A percentile compares a stretch with the other conserved stretches of the same genome.
These are phyloP conservation scores for Pilobolus umbonatus DNA, from an alignment of 192 early-diverging fungal genomes.

Conservation along the genomic window DNA sequence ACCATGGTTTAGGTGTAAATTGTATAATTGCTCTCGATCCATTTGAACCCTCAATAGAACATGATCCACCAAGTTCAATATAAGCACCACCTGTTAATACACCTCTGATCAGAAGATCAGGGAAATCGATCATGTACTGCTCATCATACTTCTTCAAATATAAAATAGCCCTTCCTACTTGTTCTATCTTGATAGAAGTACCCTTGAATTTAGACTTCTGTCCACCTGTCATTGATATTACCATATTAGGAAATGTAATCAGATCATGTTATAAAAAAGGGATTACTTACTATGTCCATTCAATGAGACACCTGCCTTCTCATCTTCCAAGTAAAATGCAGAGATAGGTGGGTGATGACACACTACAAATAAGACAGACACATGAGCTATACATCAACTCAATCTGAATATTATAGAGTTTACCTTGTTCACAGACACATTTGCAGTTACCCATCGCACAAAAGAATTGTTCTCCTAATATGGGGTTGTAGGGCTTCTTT, in stretches of 20 bases:
- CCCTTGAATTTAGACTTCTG: constrained; percentile 63
- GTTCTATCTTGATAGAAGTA: constrained; percentile 57
- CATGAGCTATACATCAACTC: not conserved
- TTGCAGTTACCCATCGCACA: constrained; percentile 51
- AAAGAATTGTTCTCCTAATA: constrained; percentile 61
- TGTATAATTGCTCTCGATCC: constrained; percentile 53
- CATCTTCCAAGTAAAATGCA: constrained; percentile 64
- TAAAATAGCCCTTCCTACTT: constrained; percentile 58
- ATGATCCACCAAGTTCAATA: constrained; percentile 57
- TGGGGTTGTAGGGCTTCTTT: constrained; percentile 69
- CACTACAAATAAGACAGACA: constrained; percentile 29
- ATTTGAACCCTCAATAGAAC: constrained; percentile 51
- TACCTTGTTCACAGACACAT: constrained; percentile 58
- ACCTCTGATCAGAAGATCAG: constrained; percentile 56
- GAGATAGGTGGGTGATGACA: constrained; percentile 71
- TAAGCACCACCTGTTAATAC: constrained; percentile 57
- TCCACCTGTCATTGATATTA: constrained; percentile 26
- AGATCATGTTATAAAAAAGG: no score
- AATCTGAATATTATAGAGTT: not conserved
- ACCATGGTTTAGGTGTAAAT: constrained; percentile 61
- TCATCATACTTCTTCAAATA: constrained; percentile 49
- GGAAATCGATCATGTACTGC: constrained; percentile 54
- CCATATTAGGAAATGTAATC: not conserved
- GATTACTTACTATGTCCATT: constrained; percentile 54
- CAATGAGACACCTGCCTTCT: constrained; percentile 54